Conservation (phyloP, 306 rosid genomes). For the Vachellia pachyceras region DNA sequence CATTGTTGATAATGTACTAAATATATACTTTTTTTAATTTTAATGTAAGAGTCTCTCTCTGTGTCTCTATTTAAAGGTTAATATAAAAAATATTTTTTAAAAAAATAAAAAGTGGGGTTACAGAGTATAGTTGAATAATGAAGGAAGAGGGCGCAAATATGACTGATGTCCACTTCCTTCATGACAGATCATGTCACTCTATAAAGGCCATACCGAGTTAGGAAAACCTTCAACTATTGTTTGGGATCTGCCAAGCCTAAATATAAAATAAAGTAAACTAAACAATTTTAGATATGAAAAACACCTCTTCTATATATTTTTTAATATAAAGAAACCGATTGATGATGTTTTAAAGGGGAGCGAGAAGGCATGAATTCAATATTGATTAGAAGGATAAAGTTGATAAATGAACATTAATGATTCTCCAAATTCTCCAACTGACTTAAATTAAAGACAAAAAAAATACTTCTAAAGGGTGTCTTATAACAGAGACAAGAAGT, state of each 20-base stretch:
- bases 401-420: too few relatives aligned
- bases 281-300: neutral
- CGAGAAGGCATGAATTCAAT: too few relatives aligned
- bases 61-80: neutral
- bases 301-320: neutral
- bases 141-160: slow-evolving; percentile 6
- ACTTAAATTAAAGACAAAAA: too few relatives aligned
- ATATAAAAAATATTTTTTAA: neutral
- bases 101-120: neutral
- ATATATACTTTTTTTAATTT: neutral
- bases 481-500: too few relatives aligned
- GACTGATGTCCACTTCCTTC: slow-evolving; percentile 13
- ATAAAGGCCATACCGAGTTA: neutral
- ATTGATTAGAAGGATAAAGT: too few relatives aligned
- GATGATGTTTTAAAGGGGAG: too few relatives aligned
- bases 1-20: neutral
- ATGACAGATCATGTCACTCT: neutral
- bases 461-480: too few relatives aligned
- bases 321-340: too few relatives aligned
- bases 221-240: neutral
- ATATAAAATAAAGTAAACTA: neutral
- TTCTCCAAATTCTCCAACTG: too few relatives aligned
- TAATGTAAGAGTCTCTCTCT: neutral
- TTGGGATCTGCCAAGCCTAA: neutral
- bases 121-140: neutral